phyloP scores from a whole-genome alignment of 1,284 basidiomycete species.

The Fereydounia khargensis region DNA sequence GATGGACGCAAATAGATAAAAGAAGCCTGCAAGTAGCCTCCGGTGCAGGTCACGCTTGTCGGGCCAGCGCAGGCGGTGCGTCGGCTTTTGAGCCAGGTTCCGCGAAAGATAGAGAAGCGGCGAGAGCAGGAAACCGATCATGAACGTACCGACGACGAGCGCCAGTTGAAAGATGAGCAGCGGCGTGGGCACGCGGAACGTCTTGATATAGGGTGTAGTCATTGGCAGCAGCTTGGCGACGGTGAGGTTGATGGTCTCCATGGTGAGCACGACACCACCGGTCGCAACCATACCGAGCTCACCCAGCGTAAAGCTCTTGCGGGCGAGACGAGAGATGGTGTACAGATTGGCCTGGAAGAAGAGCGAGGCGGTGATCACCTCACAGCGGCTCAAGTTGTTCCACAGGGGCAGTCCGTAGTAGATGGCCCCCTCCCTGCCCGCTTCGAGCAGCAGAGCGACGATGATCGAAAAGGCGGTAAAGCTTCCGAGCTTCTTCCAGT shows the following conservation, averaged over 20 bases:
- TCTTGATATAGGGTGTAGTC: slow-evolving; percentile 82
- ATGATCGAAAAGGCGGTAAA: slow-evolving; percentile 55
- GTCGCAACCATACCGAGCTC: slow-evolving; percentile 85
- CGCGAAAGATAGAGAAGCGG: slow-evolving; percentile 89
- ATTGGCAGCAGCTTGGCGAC: slow-evolving; percentile 39
- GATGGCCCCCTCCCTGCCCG: slow-evolving; percentile 45
- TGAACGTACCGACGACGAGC: slow-evolving; percentile 84
- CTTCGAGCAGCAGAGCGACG: slow-evolving; percentile 50
- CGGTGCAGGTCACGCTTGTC: slow-evolving; percentile 82
- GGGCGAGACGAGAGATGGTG: slow-evolving; percentile 80
- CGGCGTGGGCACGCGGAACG: slow-evolving; percentile 88
- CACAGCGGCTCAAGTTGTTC: slow-evolving; percentile 57
- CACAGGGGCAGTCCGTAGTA: slow-evolving; percentile 48
- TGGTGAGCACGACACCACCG: slow-evolving; percentile 79
- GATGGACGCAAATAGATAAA: slow-evolving; percentile 75
- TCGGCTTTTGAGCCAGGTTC: slow-evolving; percentile 85
- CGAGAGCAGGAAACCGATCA: slow-evolving; percentile 89
- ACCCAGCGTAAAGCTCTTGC: slow-evolving; percentile 89
- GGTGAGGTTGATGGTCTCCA: slow-evolving; percentile 64
- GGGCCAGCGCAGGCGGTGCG: slow-evolving; percentile 82
- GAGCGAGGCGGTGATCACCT: slow-evolving; percentile 71
- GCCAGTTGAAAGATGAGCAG: slow-evolving; percentile 89
- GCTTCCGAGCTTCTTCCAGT: slow-evolving; percentile 53
- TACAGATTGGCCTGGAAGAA: slow-evolving; percentile 93
- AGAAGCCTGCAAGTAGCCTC: slow-evolving; percentile 77